These are phyloP conservation scores for Acorus gramineus DNA, from an alignment of 106 monocot genomes.

Conservation along the genomic window DNA sequence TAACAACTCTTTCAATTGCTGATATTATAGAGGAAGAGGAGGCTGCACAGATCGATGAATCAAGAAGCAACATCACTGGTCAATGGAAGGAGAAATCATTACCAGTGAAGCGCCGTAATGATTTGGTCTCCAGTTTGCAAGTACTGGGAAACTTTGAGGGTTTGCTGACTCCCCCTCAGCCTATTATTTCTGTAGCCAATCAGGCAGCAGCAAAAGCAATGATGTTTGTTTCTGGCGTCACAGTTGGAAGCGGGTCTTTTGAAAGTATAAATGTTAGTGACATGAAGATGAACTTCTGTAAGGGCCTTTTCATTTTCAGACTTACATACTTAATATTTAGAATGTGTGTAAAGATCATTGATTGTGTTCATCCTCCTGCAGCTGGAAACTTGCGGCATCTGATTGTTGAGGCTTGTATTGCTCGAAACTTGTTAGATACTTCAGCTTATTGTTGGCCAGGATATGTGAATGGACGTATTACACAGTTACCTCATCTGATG, in stretches of 20 bases:
- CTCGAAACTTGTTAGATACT: constrained; percentile 76
- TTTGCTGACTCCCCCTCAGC: constrained; percentile 71
- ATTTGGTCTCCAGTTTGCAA: constrained; percentile 68
- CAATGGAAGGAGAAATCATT: constrained; percentile 37
- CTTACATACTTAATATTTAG: not conserved
- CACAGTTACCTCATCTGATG: constrained; percentile 50
- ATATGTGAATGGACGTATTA: constrained; percentile 52
- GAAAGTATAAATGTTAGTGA: constrained; percentile 46
- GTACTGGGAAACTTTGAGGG: constrained; percentile 67
- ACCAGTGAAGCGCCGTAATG: constrained; percentile 37
- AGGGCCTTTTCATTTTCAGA: not conserved
- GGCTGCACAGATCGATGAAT: constrained; percentile 12
- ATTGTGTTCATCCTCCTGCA: constrained; percentile 20
- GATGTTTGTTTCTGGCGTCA: constrained; percentile 62
- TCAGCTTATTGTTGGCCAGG: constrained; percentile 93
- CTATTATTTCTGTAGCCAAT: constrained; percentile 59
- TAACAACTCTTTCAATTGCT: constrained; percentile 68
- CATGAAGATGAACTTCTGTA: constrained; percentile 58
- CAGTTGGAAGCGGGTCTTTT: constrained; percentile 45
- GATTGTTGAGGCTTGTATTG: constrained; percentile 96
- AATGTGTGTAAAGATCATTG: not conserved
- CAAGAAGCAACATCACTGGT: constrained; percentile 7
- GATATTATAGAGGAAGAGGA: constrained; percentile 78
- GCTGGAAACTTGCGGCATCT: constrained; percentile 95
- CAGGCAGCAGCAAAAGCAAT: constrained; percentile 93